Base-by-base conservation (phyloP, 306 rosid species). In the Elaeagnus macrophylla region DNA sequence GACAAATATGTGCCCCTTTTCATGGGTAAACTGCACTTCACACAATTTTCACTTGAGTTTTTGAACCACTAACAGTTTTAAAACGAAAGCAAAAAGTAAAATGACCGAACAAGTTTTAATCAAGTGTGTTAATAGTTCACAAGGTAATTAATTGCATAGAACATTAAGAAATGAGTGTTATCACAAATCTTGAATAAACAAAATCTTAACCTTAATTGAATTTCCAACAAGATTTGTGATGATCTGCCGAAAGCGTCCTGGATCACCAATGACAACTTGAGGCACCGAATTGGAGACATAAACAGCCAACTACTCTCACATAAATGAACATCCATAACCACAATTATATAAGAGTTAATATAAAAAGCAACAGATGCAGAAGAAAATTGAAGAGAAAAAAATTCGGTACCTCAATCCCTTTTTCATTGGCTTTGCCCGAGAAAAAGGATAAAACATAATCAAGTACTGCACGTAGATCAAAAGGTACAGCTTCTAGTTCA, bases 151-250 rank as follows among this genome's bases (percentile, higher is more conserved):
- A n/a, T n/a, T n/a, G n/a, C n/a, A n/a, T 25, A 25, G 32, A 25
- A 25, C 32, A 25, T 0, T 2, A 25, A 25, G 32, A 25, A 25
- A 25, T 25, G 32, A 25, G 32, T 25, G 32, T 25, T 5, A 25
- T 25, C 32, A 25, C 32, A 25, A 5, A 25, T 25, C 2, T 25
- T 25, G 32, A 25, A 25, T 25, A 25, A 25, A 61, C 39, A 12
- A 45, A 25, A 25, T 25, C 32, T 77, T 61, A 52, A 91, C 96
- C 97, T 86, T 91, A 1, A 91, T 79, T 38, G 96, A 86, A 70
- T 86, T 91, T 45, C 86, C 86, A 45, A 91, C 96, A 62, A 91
- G 89, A 66, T 91, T 86, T 19, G 96, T 78, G 59, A 91, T 91
- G 66, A 82, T 84, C 74, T 86, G 96, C 61, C 86, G 67, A 68